These are phyloP conservation scores for Benincasa hispida DNA, from an alignment of 306 rosid genomes.

Conservation along the genomic window DNA sequence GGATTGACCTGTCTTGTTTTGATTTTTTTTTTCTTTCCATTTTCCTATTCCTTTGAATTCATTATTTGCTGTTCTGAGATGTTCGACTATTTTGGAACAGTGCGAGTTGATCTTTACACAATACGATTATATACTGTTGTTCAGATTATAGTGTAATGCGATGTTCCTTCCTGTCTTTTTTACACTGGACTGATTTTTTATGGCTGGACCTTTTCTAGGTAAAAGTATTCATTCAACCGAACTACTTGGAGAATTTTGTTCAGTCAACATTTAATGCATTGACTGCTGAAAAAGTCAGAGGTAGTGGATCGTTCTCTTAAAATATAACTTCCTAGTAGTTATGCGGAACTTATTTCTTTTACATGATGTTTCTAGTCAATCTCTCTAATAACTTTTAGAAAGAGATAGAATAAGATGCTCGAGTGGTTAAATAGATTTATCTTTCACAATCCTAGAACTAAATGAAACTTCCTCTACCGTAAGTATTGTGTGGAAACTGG, in stretches of 20 bases:
- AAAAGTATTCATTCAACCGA: conserved; percentile 74
- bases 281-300: conserved; percentile 71
- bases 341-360: neutral
- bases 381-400: neutral
- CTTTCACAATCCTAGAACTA: neutral
- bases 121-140: neutral
- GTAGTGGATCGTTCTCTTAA: conserved; percentile 18
- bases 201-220: conserved; percentile 51
- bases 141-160: neutral
- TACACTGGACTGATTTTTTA: neutral
- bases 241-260: conserved; percentile 86
- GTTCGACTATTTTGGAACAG: neutral
- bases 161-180: neutral
- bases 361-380: neutral
- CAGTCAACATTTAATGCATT: conserved; percentile 79
- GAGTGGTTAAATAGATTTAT: neutral
- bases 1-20: neutral
- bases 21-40: neutral
- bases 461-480: neutral
- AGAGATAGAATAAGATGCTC: neutral
- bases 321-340: neutral
- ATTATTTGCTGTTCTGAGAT: neutral
- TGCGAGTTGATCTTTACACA: neutral
- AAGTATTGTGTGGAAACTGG: neutral
- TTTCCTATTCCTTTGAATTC: neutral